Evolutionary conservation across 768 basidiomycete genomes (phyloP), one percentile per base, ranked within the genome.

Genomic region (Lyophyllum shimeji): DNA sequence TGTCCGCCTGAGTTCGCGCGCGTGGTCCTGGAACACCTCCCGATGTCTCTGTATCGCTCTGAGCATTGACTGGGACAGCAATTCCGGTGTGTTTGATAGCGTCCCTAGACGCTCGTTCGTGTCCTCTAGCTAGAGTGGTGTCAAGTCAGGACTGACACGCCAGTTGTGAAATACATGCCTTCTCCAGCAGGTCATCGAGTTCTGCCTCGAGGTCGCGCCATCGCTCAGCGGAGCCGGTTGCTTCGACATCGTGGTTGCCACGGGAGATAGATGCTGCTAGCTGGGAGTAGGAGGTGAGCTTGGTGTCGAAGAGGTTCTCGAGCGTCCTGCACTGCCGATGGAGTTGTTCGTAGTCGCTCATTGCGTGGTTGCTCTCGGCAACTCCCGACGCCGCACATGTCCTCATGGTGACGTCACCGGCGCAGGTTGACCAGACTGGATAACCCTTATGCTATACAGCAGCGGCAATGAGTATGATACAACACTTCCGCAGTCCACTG

Each of bases 291-390:
- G 92, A 80, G 0, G 93, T 93, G 27, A 99, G 80, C 69, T 97
- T 96, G 29, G 89, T 76, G 67, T 97, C 93, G 60, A 98, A 90
- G 21, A 93, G 81, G 45, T 93, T 93, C 68, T 98, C 96, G 24
- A 98, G 84, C 4, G 95, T 95, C 64, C 95, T 81, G 73, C 93
- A 93, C 71, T 96, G 94, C 52, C 94, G 78, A 65, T 97, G 90
- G 29, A 98, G 80, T 53, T 88, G 83, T 63, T 98, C 96, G 75
- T 95, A 95, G 62, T 76, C 85, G 55, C 87, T 78, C 89, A 91
- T 93, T 49, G 48, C 40, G 54, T 39, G 31, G 37, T 21, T 23
- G 25, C 6, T 12, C 8, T 62, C 63, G 61, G 62, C 44, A 57
- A 25, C 17, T 29, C 17, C 63, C 61, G 63, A 54, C 20, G 7